These are phyloP conservation scores for Fusarium austroafricanum DNA, from an alignment of 2,329 filamentous ascomycete species.

Conservation along the genomic window DNA sequence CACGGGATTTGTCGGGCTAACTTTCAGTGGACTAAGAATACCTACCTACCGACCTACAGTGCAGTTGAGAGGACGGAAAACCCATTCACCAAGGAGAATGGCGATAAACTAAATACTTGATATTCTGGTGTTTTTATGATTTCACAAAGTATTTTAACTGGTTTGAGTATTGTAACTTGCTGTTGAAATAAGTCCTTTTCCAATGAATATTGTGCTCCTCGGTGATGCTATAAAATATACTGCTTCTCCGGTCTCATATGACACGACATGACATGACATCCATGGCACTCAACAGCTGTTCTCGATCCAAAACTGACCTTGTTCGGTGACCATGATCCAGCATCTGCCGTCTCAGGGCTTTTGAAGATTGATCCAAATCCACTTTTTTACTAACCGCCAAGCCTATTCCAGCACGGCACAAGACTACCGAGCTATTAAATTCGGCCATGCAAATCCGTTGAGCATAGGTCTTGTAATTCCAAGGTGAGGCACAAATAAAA, in stretches of 20 bases:
- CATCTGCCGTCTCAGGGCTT: constrained; percentile 16
- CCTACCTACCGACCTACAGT: no score
- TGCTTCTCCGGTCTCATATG: background rate
- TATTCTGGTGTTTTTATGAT: background rate
- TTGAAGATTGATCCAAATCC: constrained; percentile 7
- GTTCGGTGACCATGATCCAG: constrained; percentile 37
- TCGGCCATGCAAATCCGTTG: constrained; percentile 35
- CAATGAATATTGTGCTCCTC: background rate
- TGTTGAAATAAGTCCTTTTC: background rate
- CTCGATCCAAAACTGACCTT: constrained; percentile 16
- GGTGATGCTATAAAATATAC: background rate
- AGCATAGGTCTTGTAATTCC: background rate
- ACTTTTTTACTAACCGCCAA: constrained; percentile 39
- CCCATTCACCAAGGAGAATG: constrained; percentile 38
- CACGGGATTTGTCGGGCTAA: constrained; percentile 48
- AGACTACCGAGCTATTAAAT: constrained; percentile 38
- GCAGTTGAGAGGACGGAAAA: constrained; percentile 24
- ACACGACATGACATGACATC: constrained; percentile 11
- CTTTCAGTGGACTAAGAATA: background rate
- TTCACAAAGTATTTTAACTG: constrained; percentile 27
- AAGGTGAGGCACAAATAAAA: constrained; percentile 38
- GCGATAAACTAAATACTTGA: constrained; percentile 23
- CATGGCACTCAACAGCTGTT: constrained; percentile 18
- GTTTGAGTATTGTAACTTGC: background rate
- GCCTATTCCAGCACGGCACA: constrained; percentile 40